Evolutionary conservation across 1,284 basidiomycete species (phyloP), one percentile per base, ranked within the genome.

Genomic region (Rhodotorula sp.): DNA sequence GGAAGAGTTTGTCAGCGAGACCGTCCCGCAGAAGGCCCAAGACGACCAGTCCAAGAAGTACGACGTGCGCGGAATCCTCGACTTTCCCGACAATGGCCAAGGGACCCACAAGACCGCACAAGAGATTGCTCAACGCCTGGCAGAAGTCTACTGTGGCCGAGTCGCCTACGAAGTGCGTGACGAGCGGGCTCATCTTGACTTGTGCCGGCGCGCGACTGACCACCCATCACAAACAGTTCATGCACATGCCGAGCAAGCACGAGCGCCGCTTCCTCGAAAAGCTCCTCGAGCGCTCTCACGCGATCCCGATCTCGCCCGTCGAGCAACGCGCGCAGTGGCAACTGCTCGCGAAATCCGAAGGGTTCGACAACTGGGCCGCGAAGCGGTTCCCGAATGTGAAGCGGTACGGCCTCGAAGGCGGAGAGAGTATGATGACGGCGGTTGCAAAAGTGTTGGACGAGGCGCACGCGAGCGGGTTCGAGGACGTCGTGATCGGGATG

Each of bases 391-490:
- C 91, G 0, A 91, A 89, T 37, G 71, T 92, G 79, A 92, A 92
- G 81, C 85, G 90, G 18, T 93, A 91, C 79, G 90, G 90, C 0
- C 83, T 92, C 42, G 92, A 95, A 80, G 92, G 92, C 2, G 93
- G 89, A 1, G 93, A 95, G 82, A 91, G 89, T 8, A 93, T 94
- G 91, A 81, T 95, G 26, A 89, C 91, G 1, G 91, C 91, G 1
- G 83, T 94, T 3, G 90, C 93, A 75, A 84, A 86, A 0, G 80
- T 95, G 18, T 91, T 94, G 74, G 83, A 84, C 1, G 83, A 85
- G 5, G 87, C 91, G 17, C 76, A 79, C 46, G 76, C 79, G 60
- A 70, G 78, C 63, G 82, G 81, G 37, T 79, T 81, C 55, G 76
- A 79, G 56, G 79, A 79, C 60, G 77, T 82, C 69, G 82, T 82